Evolutionary conservation across 1,139 yeast genomes (phyloP), one percentile per base, ranked within the genome.

Genomic region (Geotrichum citri-aurantii): DNA sequence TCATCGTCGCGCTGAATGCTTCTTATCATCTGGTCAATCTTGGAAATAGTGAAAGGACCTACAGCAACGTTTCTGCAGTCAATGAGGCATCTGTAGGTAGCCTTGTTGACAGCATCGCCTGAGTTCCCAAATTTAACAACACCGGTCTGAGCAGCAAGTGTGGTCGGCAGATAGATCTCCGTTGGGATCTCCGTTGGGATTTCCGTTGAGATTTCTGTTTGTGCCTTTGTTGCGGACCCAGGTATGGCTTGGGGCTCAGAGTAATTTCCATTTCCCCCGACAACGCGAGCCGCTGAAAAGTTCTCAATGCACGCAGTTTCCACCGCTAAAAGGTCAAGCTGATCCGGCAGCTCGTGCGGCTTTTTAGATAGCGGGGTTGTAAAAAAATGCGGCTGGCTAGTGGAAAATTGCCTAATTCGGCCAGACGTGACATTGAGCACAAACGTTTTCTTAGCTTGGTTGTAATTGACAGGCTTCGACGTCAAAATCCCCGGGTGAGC

Each of bases 21-120:
- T 23, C 54, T 14, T 26, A 51, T 51, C 7, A 40, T 3, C 23
- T 51, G 54, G 24, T 51, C 54, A 26, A 51, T 14, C 7, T 24
- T 14, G 6, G 37, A 26, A 23, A 51, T 51, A 14, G 48, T 51
- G 29, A 31, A 31, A 3, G 40, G 14, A 11, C 40, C 40, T 31
- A 31, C 11, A 12, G 40, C 40, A 31, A 31, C 14, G 40, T 31
- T 31, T 11, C 40, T 31, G n/a, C 40, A 31, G n/a, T 31, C 40
- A 31, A 31, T 31, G 10, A 31, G 40, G n/a, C 40, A 31, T 12
- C 40, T 31, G 14, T 31, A 31, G 14, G 40, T 12, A 11, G 40
- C 3, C 40, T 31, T 31, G 40, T 31, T 12, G 5, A 31, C 10
- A 12, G 40, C 40, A 31, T 31, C 40, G 40, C 14, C 40, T 12